A percentile compares a stretch with the other conserved stretches of the same genome.
Conservation (phyloP, 257 asterid genomes). For the Lycium ferocissimum region DNA sequence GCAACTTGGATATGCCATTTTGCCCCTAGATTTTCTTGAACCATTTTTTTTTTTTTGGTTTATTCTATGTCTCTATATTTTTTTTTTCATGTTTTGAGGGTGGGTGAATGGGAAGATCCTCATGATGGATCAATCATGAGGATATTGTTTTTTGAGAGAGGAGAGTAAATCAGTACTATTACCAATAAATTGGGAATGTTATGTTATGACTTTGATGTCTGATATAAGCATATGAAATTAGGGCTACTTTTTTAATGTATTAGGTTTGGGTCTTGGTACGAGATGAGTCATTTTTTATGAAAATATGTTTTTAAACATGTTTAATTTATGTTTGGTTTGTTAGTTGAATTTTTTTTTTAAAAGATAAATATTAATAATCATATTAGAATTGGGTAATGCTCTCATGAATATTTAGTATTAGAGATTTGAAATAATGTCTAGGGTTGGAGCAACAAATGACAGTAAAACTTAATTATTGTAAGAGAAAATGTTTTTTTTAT, state of each 20-base stretch:
- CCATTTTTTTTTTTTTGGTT: neutral
- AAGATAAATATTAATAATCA: neutral
- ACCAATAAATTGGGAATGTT: slow-evolving; percentile 16
- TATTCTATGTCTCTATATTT: neutral
- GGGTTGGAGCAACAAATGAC: too few species aligned
- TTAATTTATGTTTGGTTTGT: neutral
- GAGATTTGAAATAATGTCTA: too few species aligned
- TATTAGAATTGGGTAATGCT: neutral
- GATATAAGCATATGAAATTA: neutral
- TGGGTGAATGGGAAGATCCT: neutral
- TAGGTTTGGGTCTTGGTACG: neutral
- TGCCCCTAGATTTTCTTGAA: slow-evolving; percentile 29
- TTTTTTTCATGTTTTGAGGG: neutral
- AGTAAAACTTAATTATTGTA: too few species aligned
- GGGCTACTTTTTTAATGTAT: neutral
- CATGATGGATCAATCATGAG: neutral
- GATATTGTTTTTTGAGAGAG: neutral
- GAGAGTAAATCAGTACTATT: neutral
- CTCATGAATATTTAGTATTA: neutral
- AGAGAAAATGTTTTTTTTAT: too few species aligned
- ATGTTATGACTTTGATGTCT: neutral
- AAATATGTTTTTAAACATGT: too few species aligned
- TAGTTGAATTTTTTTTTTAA: neutral
- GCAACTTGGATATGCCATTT: slow-evolving; percentile 62
- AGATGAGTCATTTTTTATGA: neutral